These are phyloP conservation scores for Ogataea trehaloabstinens DNA, from an alignment of 805 yeast genomes.

Conservation along the genomic window DNA sequence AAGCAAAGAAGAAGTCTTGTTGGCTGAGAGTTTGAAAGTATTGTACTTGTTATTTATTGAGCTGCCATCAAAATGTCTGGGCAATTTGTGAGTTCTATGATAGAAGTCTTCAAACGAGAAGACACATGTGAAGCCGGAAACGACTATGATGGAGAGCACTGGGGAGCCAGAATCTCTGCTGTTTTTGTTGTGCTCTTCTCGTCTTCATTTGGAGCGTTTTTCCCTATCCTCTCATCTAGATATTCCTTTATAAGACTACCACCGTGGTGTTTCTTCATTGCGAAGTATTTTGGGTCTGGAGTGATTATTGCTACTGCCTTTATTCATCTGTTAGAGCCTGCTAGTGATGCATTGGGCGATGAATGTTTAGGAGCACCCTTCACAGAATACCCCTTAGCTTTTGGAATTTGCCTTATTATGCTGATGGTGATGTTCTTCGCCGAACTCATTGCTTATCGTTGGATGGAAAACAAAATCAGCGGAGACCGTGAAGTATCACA, in stretches of 20 bases:
- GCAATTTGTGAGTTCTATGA: constrained; percentile 1
- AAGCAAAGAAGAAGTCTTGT: not conserved
- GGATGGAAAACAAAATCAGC: constrained; percentile 35
- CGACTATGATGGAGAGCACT: constrained; percentile 32
- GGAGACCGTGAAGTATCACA: constrained; percentile 29
- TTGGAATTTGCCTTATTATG: constrained; percentile 50
- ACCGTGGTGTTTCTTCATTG: constrained; percentile 58
- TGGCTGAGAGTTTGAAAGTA: no score
- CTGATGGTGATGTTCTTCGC: constrained; percentile 50
- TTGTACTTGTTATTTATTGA: no score
- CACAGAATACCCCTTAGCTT: constrained; percentile 52
- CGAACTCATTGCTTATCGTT: constrained; percentile 49
- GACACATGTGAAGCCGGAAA: constrained; percentile 20
- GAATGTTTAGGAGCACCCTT: constrained; percentile 65
- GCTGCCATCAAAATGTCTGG: not conserved
- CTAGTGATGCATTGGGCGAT: constrained; percentile 52
- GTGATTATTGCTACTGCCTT: constrained; percentile 82
- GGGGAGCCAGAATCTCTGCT: constrained; percentile 52
- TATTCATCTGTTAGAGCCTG: constrained; percentile 71
- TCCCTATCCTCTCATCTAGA: constrained; percentile 61
- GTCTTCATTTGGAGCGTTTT: constrained; percentile 56
- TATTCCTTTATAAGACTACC: constrained; percentile 61
- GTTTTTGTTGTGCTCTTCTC: constrained; percentile 61
- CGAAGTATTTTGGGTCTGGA: constrained; percentile 81
- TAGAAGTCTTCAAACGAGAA: constrained; percentile 14